Percentiles rank a stretch among this genome's conserved stretches.
phyloP scores from a whole-genome alignment of 768 basidiomycete species.

The Galerina marginata region DNA sequence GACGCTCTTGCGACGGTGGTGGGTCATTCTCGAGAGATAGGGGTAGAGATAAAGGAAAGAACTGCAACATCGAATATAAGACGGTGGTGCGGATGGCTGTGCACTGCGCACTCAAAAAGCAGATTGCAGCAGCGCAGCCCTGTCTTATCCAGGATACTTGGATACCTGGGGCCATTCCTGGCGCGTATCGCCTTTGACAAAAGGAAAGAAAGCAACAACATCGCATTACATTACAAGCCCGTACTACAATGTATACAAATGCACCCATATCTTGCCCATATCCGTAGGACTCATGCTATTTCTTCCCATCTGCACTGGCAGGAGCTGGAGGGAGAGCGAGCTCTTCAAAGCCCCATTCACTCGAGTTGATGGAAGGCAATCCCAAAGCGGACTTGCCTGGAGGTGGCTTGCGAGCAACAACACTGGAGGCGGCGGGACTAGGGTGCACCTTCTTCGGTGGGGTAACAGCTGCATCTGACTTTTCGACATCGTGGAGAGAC shows the following conservation, averaged over 20 bases:
- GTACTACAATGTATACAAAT: neutral
- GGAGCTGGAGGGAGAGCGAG: slow-evolving; percentile 50
- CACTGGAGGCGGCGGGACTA: slow-evolving; percentile 1
- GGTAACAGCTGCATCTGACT: neutral
- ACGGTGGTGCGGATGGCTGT: neutral
- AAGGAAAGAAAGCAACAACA: too few species aligned
- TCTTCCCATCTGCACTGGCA: slow-evolving; percentile 6
- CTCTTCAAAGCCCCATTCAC: slow-evolving; percentile 61
- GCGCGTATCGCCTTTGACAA: too few species aligned
- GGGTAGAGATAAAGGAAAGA: neutral
- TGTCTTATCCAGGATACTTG: neutral
- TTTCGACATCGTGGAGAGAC: slow-evolving; percentile 35
- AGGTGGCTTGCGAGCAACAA: slow-evolving; percentile 19
- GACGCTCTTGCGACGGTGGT: slow-evolving; percentile 32
- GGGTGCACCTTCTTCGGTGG: slow-evolving; percentile 8
- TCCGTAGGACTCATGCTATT: slow-evolving; percentile 5
- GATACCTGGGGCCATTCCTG: too few species aligned
- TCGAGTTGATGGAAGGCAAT: slow-evolving; percentile 52
- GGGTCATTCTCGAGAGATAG: neutral
- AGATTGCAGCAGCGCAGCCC: neutral
- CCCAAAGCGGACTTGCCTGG: slow-evolving; percentile 38
- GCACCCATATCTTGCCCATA: slow-evolving; percentile 1
- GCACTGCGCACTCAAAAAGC: neutral
- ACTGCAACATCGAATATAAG: neutral
- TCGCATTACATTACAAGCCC: neutral